These are phyloP conservation scores for Calonectria hawksworthii DNA, from an alignment of 2,329 filamentous ascomycete genomes.

Conservation along the genomic window DNA sequence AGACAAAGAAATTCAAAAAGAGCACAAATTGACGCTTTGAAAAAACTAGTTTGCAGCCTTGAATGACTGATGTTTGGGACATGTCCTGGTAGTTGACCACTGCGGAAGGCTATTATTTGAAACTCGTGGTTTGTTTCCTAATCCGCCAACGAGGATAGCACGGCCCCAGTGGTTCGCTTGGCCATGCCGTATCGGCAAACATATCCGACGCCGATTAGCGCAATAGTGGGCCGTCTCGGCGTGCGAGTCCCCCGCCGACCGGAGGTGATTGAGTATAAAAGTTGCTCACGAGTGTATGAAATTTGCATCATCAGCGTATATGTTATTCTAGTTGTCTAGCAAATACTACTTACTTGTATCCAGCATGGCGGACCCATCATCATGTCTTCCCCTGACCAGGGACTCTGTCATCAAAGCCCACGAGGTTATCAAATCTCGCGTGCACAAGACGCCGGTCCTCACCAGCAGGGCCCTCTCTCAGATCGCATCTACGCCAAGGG, in stretches of 20 bases:
- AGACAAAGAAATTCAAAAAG: background rate
- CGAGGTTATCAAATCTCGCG: conserved; percentile 77
- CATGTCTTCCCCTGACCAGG: conserved; percentile 77
- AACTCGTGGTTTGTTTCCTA: background rate
- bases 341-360: background rate
- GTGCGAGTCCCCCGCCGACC: background rate
- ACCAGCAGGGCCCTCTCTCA: conserved; percentile 81
- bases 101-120: background rate
- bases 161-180: background rate
- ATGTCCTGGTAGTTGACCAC: background rate
- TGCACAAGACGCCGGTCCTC: conserved; percentile 87
- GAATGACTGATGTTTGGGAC: background rate
- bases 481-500: conserved; percentile 80
- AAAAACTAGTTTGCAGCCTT: background rate
- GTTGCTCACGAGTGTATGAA: background rate
- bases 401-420: conserved; percentile 80
- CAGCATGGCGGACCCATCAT: conserved; percentile 67
- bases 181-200: background rate
- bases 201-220: background rate
- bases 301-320: background rate
- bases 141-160: background rate
- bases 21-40: background rate
- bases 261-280: background rate
- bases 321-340: background rate
- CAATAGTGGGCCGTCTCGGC: background rate